Evolutionary conservation across 495 filamentous ascomycete species (phyloP).

Genomic region (Aspergillus leporis): DNA sequence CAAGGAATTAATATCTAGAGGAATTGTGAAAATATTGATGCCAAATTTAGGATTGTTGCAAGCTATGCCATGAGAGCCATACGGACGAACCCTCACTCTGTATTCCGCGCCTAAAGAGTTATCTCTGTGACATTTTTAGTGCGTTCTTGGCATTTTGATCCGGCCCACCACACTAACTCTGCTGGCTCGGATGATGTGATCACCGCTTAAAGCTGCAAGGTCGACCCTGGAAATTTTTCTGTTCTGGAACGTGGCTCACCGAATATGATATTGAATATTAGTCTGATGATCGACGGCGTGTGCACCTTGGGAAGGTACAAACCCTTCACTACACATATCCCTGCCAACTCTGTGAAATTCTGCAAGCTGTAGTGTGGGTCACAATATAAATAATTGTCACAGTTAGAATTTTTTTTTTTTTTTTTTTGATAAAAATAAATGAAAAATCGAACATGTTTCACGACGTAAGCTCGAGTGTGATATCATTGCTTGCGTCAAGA

Average conservation of each 20-base stretch:
- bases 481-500: slow-evolving; percentile 22
- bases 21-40: background rate
- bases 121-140: slow-evolving; percentile 1
- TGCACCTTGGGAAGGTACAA: slow-evolving; percentile 1
- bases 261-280: slow-evolving; percentile 6
- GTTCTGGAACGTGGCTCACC: slow-evolving; percentile 23
- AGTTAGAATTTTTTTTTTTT: background rate
- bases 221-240: slow-evolving; percentile 9
- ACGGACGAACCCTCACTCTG: background rate
- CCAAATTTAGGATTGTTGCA: background rate
- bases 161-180: slow-evolving; percentile 22
- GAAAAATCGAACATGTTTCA: background rate
- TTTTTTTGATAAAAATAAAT: background rate
- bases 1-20: background rate
- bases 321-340: background rate
- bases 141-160: background rate
- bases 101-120: background rate
- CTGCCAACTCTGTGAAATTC: background rate
- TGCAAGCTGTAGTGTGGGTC: background rate
- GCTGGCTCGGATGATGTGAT: slow-evolving; percentile 16
- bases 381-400: background rate
- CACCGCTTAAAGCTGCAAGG: slow-evolving; percentile 17
- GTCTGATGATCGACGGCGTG: slow-evolving; percentile 4
- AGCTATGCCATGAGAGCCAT: background rate
- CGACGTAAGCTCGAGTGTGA: slow-evolving; percentile 8